Conservation (phyloP, 2,329 filamentous ascomycete species). For the Drechmeria coniospora region DNA sequence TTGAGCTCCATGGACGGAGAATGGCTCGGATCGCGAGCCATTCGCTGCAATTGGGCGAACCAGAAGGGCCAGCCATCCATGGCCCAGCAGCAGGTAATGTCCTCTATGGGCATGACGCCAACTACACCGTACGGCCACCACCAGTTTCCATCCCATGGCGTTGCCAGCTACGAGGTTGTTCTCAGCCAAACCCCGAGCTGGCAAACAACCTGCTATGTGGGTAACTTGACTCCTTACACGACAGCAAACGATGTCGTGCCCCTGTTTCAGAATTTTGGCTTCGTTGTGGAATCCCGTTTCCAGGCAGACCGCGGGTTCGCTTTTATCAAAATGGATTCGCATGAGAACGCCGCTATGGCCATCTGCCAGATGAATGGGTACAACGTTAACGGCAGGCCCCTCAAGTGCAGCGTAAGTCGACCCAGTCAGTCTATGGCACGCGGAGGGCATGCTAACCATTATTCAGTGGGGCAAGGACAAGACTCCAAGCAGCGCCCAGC, state of each 20-base stretch:
- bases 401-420: constrained; percentile 92
- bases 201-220: constrained; percentile 98
- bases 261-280: constrained; percentile 96
- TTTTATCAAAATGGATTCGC: constrained; percentile 98
- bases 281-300: constrained; percentile 92
- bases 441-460: constrained; percentile 13
- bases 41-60: constrained; percentile 99
- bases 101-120: constrained; percentile 93
- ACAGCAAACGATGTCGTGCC: constrained; percentile 94
- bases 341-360: constrained; percentile 95
- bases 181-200: constrained; percentile 87
- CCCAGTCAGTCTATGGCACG: neutral
- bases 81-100: constrained; percentile 93
- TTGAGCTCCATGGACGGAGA: constrained; percentile 97
- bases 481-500: constrained; percentile 56
- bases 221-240: constrained; percentile 94
- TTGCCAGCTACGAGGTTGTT: constrained; percentile 96
- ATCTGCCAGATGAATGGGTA: constrained; percentile 98
- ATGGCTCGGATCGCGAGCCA: constrained; percentile 94
- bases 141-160: constrained; percentile 91
- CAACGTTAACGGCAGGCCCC: constrained; percentile 87
- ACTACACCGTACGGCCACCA: constrained; percentile 94
- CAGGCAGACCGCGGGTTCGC: constrained; percentile 96
- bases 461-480: constrained; percentile 96
- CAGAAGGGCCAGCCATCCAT: constrained; percentile 99